A percentile compares a stretch with the other conserved stretches of the same genome.
These are phyloP conservation scores for Bombardia bombarda DNA, from an alignment of 495 filamentous ascomycete genomes.

Conservation along the genomic window DNA sequence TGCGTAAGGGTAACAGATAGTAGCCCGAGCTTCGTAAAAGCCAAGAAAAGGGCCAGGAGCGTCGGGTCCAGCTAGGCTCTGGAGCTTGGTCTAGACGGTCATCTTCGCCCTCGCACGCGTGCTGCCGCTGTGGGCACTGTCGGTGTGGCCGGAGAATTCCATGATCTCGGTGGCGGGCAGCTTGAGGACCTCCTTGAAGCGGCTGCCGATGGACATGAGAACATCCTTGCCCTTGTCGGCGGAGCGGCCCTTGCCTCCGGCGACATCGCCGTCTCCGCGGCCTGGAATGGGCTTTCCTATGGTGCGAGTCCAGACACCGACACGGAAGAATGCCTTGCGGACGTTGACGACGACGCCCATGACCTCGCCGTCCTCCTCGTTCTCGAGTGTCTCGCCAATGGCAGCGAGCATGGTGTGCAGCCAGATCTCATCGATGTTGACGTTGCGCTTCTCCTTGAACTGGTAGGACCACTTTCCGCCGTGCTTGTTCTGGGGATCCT, in stretches of 20 bases:
- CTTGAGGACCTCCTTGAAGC: slow-evolving; percentile 85
- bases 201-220: slow-evolving; percentile 70
- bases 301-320: slow-evolving; percentile 87
- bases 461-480: slow-evolving; percentile 97
- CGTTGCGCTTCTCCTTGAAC: slow-evolving; percentile 87
- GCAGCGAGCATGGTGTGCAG: slow-evolving; percentile 92
- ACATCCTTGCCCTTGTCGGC: slow-evolving; percentile 75
- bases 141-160: slow-evolving; percentile 95
- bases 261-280: slow-evolving; percentile 61
- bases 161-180: slow-evolving; percentile 65
- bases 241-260: slow-evolving; percentile 60
- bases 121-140: slow-evolving; percentile 84
- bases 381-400: slow-evolving; percentile 95
- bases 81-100: slow-evolving; percentile 45
- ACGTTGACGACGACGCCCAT: slow-evolving; percentile 99
- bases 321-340: slow-evolving; percentile 93
- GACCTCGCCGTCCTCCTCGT: slow-evolving; percentile 88
- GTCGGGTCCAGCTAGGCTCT: neutral
- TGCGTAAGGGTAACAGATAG: neutral
- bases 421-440: slow-evolving; percentile 93
- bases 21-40: neutral
- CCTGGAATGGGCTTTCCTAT: slow-evolving; percentile 73
- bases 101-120: slow-evolving; percentile 94
- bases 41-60: neutral
- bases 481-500: slow-evolving; percentile 96